Base-by-base conservation (phyloP, 306 rosid species). In the Arachis stenosperma region DNA sequence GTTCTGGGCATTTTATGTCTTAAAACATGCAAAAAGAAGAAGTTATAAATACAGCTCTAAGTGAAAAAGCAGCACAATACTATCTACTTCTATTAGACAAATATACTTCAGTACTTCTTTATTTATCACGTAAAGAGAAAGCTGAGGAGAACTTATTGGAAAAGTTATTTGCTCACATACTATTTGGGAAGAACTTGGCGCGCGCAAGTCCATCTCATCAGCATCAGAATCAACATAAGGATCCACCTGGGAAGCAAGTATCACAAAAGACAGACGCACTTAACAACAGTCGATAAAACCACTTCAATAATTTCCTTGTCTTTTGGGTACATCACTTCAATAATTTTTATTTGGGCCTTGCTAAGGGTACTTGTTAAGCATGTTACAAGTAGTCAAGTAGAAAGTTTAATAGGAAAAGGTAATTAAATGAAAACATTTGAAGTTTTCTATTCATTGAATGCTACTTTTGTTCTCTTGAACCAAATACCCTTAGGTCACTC, bases 171-270 rank as follows among this genome's bases (percentile, higher is more conserved):
- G 53, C 61, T 66, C 74, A 84, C 91, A 75, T 79, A 89, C 98
- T 72, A 36, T 63, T 84, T 60, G 83, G 75, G 66, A 65, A 57
- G 77, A 82, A 77, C 77, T 82, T 65, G 69, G 75, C 58, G 82
- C 76, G 73, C 76, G 73, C 40, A 65, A 56, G 76, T 82, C 75
- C 70, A 67, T 74, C 59, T 79, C 84, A 69, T 76, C 84, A 15
- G 79, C 84, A 67, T 82, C 87, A 42, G 72, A 74, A 78, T 70
- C 82, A 79, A 78, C 65, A 66, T 66, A 84, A 63, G 88, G 88
- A 79, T 84, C 82, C 73, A 82, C 88, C 92, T 90, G 90, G 47
- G 17, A 73, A 83, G 72, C 78, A 80, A 81, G 48, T 29, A 72
- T 12, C 63, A 54, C 33, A 71, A 39, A 65, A 75, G 76, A 56